Conservation (phyloP, 2,329 filamentous ascomycete species). For the Sporothrix phasma region DNA sequence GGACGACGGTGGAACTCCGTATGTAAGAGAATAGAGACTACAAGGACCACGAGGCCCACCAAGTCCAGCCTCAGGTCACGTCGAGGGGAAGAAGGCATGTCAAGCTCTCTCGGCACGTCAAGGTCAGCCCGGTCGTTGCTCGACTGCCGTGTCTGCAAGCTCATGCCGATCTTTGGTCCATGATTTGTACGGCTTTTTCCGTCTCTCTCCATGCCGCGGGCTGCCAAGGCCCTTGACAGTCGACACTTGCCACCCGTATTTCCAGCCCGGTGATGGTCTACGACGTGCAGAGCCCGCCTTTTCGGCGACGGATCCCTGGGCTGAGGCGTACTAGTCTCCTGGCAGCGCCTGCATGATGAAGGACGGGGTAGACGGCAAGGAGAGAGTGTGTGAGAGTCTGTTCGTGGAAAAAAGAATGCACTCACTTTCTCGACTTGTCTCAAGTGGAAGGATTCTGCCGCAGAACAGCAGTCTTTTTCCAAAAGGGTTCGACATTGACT, state of each 20-base stretch:
- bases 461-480: background rate
- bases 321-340: background rate
- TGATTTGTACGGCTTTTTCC: background rate
- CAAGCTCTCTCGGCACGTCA: background rate
- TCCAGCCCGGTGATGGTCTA: background rate
- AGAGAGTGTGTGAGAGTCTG: no score
- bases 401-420: background rate
- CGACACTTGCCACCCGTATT: background rate
- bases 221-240: background rate
- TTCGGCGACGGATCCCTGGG: background rate
- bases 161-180: background rate
- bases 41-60: no score
- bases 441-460: background rate
- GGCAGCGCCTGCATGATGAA: background rate
- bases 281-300: background rate
- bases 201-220: background rate
- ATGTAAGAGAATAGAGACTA: no score
- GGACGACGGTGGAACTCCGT: background rate
- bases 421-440: background rate
- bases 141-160: background rate
- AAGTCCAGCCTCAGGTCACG: background rate
- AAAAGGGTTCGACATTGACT: background rate
- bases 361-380: background rate
- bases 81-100: no score
- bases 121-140: background rate